Percentiles rank a stretch among this genome's conserved stretches.
phyloP scores from a whole-genome alignment of 495 filamentous ascomycete genomes.

The Xylaria castorea region DNA sequence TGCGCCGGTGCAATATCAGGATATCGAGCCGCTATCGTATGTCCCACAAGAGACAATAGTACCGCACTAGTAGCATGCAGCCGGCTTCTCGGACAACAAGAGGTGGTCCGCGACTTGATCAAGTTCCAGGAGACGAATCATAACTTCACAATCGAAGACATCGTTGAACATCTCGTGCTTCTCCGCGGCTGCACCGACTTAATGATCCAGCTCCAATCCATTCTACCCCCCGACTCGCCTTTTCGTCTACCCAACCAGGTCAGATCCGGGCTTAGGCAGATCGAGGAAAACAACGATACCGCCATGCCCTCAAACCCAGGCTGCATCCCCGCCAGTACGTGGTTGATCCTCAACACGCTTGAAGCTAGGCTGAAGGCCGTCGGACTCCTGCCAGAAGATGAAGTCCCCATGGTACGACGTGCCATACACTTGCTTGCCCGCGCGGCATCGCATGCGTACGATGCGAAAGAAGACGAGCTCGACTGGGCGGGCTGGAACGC shows the following conservation, averaged over 20 bases:
- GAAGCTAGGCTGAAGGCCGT: constrained; percentile 1
- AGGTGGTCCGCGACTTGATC: constrained; percentile 10
- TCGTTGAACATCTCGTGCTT: constrained; percentile 18
- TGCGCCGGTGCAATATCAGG: constrained; percentile 22
- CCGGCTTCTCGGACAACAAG: constrained; percentile 14
- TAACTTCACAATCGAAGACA: constrained; percentile 18
- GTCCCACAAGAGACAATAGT: constrained; percentile 20
- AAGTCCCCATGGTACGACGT: not conserved
- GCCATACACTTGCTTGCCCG: constrained; percentile 1
- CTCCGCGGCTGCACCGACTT: constrained; percentile 21
- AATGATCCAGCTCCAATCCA: constrained; percentile 14
- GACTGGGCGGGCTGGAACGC: constrained; percentile 14
- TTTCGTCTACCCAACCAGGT: constrained; percentile 1
- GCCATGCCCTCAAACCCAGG: constrained; percentile 10
- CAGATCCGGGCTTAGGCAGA: not conserved
- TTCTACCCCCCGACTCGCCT: constrained; percentile 7
- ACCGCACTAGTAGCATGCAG: constrained; percentile 14
- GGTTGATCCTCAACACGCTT: constrained; percentile 12
- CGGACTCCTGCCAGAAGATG: constrained; percentile 1
- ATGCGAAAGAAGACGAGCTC: constrained; percentile 15
- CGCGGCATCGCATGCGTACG: constrained; percentile 5
- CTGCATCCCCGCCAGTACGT: not conserved
- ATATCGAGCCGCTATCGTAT: constrained; percentile 3
- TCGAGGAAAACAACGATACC: constrained; percentile 8
- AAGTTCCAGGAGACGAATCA: not conserved